These are phyloP conservation scores for Hanseniaspora taiwanica DNA, from an alignment of 805 yeast genomes.

Conservation along the genomic window DNA sequence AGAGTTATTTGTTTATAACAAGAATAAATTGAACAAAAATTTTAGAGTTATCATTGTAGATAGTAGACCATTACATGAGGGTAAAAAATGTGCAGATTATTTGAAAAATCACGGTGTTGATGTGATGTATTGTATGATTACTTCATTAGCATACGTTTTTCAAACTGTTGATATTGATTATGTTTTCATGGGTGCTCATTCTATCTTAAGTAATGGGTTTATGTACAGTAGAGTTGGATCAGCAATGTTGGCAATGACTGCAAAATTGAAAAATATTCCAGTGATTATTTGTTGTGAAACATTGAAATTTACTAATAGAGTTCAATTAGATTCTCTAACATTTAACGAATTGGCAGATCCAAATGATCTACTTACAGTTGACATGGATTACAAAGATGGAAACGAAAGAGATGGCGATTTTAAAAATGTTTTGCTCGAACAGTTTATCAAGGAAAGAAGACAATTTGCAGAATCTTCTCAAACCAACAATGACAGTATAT, in stretches of 20 bases:
- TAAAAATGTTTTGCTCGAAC: constrained; percentile 51
- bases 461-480: constrained; percentile 1
- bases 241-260: constrained; percentile 84
- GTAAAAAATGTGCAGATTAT: constrained; percentile 57
- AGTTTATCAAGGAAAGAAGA: constrained; percentile 33
- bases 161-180: constrained; percentile 62
- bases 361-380: constrained; percentile 48
- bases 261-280: constrained; percentile 78
- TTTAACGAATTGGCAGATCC: constrained; percentile 80
- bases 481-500: constrained; percentile 6
- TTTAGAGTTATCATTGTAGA: constrained; percentile 82
- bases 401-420: no score
- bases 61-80: constrained; percentile 89
- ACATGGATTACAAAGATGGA: constrained; percentile 37
- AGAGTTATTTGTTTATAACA: constrained; percentile 59
- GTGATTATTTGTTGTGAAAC: constrained; percentile 93
- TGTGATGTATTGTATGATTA: constrained; percentile 63
- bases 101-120: constrained; percentile 54
- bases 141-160: constrained; percentile 66
- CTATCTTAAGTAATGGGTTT: constrained; percentile 90
- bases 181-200: constrained; percentile 92
- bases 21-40: constrained; percentile 43
- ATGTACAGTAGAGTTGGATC: constrained; percentile 90
- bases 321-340: constrained; percentile 92
- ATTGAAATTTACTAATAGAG: constrained; percentile 86